Base-by-base conservation (phyloP, 805 yeast species). In the Wickerhamomyces strasburgensis region DNA sequence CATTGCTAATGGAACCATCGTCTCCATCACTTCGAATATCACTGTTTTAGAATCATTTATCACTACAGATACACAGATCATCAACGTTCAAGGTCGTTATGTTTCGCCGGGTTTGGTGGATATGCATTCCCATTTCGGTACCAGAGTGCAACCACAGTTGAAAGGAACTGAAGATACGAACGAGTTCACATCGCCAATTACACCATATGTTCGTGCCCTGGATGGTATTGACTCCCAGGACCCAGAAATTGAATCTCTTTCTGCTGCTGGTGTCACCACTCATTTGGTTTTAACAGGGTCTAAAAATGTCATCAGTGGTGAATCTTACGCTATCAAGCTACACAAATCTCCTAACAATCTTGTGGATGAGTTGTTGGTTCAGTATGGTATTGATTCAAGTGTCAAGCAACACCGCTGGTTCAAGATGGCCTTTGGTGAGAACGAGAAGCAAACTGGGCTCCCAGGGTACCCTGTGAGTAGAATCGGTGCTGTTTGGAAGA, bases 391-490 rank as follows among this genome's bases (percentile, higher is more conserved):
- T n/a, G 15, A 17, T 25, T 14, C 27, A n/a, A n/a, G n/a, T n/a
- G n/a, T n/a, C n/a, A 37, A 37, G 19, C 35, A 26, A 8, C n/a
- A 17, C 27, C 31, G 39, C 23, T 37, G 39, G 39, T 37, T 37
- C 33, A 37, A 37, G 29, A 37, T 37, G 39, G 35, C 39, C 6
- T 32, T 25, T n/a, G 39, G 39, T 4, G 39, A 37, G 30, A 37
- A 37, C 15, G 39, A 37, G 33, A 37, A 37, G 19, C 39, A 27
- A 24, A 37, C 39, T 5, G 35, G 35, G 3, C 33, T 37, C 14
- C 29, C 24, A 25, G 39, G 39, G 9, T 37, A 37, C 19, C 39
- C 39, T 13, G 39, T 37, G 8, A 19, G 29, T n/a, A 16, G 39
- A 16, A 31, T 37, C 18, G 39, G 39, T 5, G 35, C 35, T 19